Evolutionary conservation across 192 early-diverging fungal genomes (phyloP).

Genomic region (Backusella circina): DNA sequence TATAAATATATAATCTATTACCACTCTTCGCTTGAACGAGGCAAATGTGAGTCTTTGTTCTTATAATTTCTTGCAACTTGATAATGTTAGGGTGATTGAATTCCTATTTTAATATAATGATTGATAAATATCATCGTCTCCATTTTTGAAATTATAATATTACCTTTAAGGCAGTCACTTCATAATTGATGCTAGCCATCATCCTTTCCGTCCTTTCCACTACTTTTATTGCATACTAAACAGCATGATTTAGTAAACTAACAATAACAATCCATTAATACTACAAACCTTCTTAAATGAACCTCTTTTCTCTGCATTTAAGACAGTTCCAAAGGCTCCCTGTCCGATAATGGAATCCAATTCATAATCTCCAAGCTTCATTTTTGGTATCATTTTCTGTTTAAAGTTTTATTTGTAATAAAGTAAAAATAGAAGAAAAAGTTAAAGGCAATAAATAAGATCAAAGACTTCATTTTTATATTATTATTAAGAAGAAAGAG

Average conservation of each 20-base stretch:
- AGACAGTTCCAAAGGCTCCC: background rate
- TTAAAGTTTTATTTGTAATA: background rate
- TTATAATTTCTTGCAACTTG: background rate
- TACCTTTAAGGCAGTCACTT: background rate
- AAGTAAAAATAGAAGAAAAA: background rate
- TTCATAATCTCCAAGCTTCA: background rate
- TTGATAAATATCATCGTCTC: background rate
- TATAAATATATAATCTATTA: background rate
- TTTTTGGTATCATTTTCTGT: background rate
- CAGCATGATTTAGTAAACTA: background rate
- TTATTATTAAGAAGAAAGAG: background rate
- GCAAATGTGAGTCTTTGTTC: background rate
- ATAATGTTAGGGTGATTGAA: background rate
- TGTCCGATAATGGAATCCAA: background rate
- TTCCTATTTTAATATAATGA: background rate
- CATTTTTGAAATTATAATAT: background rate
- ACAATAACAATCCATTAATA: background rate
- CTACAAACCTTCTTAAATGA: background rate
- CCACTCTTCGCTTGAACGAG: background rate
- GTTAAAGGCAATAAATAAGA: background rate
- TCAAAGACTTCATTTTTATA: background rate
- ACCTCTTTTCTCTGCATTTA: background rate
- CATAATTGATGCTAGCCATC: background rate
- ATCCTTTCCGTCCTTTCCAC: too few species aligned
- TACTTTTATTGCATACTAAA: background rate